Percentiles rank a stretch among this genome's conserved stretches.
Evolutionary conservation across 306 rosid species (phyloP).

Genomic region (Trifolium subterraneum): DNA sequence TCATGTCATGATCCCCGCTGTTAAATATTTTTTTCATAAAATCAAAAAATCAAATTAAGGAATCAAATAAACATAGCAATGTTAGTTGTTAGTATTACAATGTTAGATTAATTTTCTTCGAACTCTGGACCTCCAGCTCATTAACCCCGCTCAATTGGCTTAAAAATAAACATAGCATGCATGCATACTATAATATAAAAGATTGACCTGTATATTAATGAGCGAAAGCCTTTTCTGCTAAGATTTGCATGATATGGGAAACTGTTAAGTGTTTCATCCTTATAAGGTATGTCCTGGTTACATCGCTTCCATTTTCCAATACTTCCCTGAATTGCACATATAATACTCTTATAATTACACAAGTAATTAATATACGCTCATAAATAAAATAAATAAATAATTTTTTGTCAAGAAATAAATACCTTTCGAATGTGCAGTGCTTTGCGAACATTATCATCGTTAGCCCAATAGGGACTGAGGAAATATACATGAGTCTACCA

Average conservation of each 20-base stretch:
- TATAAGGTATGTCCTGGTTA: neutral
- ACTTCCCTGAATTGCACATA: conserved; percentile 44
- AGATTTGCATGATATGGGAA: conserved; percentile 51
- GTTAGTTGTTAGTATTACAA: too few relatives aligned
- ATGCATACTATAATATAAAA: too few relatives aligned
- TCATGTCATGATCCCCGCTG: conserved; percentile 65
- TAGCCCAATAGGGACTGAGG: conserved; percentile 55
- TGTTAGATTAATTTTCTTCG: too few relatives aligned
- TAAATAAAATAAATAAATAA: neutral
- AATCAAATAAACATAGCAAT: too few relatives aligned
- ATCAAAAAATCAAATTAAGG: neutral
- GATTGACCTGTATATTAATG: conserved; percentile 56
- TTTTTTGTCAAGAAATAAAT: neutral
- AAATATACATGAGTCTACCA: conserved; percentile 25
- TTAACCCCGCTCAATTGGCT: too few relatives aligned
- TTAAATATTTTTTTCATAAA: neutral
- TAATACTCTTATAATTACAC: neutral
- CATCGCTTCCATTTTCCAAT: conserved; percentile 59
- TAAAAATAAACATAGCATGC: too few relatives aligned
- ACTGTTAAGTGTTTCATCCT: neutral
- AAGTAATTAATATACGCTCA: neutral
- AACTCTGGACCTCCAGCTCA: too few relatives aligned
- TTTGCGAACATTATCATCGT: conserved; percentile 50
- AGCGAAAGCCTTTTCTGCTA: conserved; percentile 55
- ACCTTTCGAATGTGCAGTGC: conserved; percentile 58